Evolutionary conservation across 805 yeast genomes (phyloP), one percentile per base, ranked within the genome.

Genomic region (Sugiyamaella lignohabitans): DNA sequence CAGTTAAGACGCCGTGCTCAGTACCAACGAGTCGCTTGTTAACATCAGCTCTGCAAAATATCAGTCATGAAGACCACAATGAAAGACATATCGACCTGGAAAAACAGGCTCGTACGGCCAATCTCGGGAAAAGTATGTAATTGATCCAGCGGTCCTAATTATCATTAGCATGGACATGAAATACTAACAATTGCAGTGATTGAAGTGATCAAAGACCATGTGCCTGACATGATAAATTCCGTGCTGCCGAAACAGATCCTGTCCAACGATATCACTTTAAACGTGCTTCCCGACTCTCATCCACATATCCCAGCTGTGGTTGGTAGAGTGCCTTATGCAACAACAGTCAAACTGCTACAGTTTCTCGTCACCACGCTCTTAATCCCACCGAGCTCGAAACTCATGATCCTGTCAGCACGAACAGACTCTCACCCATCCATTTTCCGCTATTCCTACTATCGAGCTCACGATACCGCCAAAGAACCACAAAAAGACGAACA

Each of bases 271-370:
- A 54, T 64, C 36, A 42, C 46, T 10, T 53, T 64, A 40, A 52
- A 47, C 23, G 40, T 63, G 17, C 53, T 60, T 40, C 67, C 67
- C 24, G 64, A 58, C 44, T 45, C 59, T 5, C 63, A 56, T 38
- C 52, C 51, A 41, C 51, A 50, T 20, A 47, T 54, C 18, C 56
- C 64, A 14, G 46, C 49, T 17, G 59, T 62, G 24, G 46, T 44
- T 32, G 68, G 68, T n/a, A 35, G 53, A 18, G 45, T 48, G 2
- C 54, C 62, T 11, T 63, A 62, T 49, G 46, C 43, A 16, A 53
- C 63, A 11, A 47, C 58, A 11, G 53, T 57, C 43, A 53, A 54
- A 43, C 49, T 60, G 36, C 47, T 63, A 18, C 67, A 62, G 43
- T 41, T 59, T 36, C 49, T 54, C 8, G 58, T 57, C 29, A 48